Evolutionary conservation across 345 rosid species (phyloP), one percentile per base, ranked within the genome.

Genomic region (Salix brachista): DNA sequence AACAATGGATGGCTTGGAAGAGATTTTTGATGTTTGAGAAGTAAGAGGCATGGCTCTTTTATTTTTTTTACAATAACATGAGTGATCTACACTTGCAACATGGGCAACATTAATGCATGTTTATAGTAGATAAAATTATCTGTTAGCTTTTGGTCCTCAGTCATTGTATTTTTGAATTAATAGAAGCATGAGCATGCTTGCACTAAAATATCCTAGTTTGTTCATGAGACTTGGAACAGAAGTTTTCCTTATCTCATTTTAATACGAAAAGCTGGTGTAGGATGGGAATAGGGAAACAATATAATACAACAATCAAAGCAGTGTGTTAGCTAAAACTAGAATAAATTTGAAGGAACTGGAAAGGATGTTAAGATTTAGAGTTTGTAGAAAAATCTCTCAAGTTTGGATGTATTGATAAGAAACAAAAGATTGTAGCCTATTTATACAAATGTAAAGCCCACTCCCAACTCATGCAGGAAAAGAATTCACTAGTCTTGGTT

Each of bases 1-100:
- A 76, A 75, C 99, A 93, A 71, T 95, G 97, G 99, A 83, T 91
- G 84, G 94, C 94, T 58, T 95, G 99, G 99, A 93, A 91, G 87
- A 90, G 85, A 85, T 85, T 89, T 79, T 79, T 93, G 75, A 88
- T 90, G 70, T 95, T 93, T 85, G 99, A 95, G 80, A 95, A 87
- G 97, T 95, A 90, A 86, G 87, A 62, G 71, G 42, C 18, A 16
- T 14, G n/a, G n/a, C 34, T 6, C 28, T 54, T 72, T 21, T 42
- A 25, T 13, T 46, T 46, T 36, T 46, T 46, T 46, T 12, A 46
- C 18, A 3, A 46, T 46, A 46, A 46, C 52, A 46, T 46, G 52
- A 46, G 14, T 4, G 52, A 46, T 13, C 18, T 46, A 16, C 52
- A 46, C 52, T 12, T 46, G 52, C 14, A 16, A 16, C 6, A 46